A percentile compares a stretch with the other conserved stretches of the same genome.
Conservation (phyloP, 768 basidiomycete genomes). For the Hortiboletus flavorubellus region DNA sequence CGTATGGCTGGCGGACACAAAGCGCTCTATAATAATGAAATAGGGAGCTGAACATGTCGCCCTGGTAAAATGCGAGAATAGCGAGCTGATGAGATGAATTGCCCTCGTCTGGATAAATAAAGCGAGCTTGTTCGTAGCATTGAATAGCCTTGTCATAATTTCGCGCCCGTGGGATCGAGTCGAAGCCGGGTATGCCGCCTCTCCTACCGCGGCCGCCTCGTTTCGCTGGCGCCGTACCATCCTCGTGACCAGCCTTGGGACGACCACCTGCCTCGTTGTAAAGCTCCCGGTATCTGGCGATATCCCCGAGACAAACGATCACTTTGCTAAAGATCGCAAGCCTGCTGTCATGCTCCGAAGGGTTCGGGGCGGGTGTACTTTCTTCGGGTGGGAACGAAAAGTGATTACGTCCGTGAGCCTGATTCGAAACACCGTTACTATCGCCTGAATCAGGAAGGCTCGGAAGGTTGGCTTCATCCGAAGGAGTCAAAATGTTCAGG, state of each 20-base stretch:
- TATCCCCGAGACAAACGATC: slow-evolving; percentile 89
- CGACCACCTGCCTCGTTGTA: slow-evolving; percentile 74
- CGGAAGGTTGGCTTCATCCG: slow-evolving; percentile 35
- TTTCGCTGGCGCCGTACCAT: slow-evolving; percentile 36
- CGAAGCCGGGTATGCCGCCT: slow-evolving; percentile 42
- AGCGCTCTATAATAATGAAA: slow-evolving; percentile 91
- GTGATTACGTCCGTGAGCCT: slow-evolving; percentile 49
- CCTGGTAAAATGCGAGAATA: slow-evolving; percentile 81
- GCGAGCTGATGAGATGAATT: slow-evolving; percentile 96
- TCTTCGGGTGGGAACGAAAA: slow-evolving; percentile 64
- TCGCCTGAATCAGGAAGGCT: slow-evolving; percentile 21
- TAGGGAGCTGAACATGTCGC: slow-evolving; percentile 76
- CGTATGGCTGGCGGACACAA: slow-evolving; percentile 82
- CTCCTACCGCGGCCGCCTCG: slow-evolving; percentile 46
- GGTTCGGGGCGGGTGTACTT: slow-evolving; percentile 36
- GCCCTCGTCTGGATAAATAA: slow-evolving; percentile 83
- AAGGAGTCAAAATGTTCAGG: slow-evolving; percentile 50
- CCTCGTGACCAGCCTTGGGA: slow-evolving; percentile 66
- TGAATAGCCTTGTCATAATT: slow-evolving; percentile 73
- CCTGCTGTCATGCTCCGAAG: slow-evolving; percentile 46
- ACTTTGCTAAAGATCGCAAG: slow-evolving; percentile 83
- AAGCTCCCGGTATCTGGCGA: slow-evolving; percentile 89
- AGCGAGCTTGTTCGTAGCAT: slow-evolving; percentile 83
- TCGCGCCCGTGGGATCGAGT: slow-evolving; percentile 53
- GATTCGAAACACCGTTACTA: slow-evolving; percentile 20